These are phyloP conservation scores for Cicer yamashitae DNA, from an alignment of 306 rosid genomes.

Conservation along the genomic window DNA sequence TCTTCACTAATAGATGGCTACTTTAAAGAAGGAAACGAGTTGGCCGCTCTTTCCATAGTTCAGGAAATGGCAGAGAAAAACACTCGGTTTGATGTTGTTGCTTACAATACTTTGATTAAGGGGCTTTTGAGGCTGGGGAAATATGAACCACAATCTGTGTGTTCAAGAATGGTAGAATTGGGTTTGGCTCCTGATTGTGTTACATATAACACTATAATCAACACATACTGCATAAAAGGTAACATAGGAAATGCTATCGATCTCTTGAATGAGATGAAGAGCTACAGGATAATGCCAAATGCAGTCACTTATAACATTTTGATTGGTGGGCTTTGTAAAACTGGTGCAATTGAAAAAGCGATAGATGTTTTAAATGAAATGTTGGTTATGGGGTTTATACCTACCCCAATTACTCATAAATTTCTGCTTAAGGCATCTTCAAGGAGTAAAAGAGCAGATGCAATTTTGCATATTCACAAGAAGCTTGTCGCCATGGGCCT, in stretches of 20 bases:
- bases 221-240: slow-evolving; percentile 67
- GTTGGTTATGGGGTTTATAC: slow-evolving; percentile 62
- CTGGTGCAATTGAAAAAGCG: slow-evolving; percentile 66
- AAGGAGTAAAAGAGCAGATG: slow-evolving; percentile 60
- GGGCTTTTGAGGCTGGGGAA: slow-evolving; percentile 80
- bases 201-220: slow-evolving; percentile 79
- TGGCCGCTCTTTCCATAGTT: slow-evolving; percentile 65
- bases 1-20: slow-evolving; percentile 82
- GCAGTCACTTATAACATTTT: slow-evolving; percentile 62
- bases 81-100: slow-evolving; percentile 70
- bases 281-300: slow-evolving; percentile 65
- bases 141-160: slow-evolving; percentile 68
- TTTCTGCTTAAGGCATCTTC: slow-evolving; percentile 70
- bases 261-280: slow-evolving; percentile 85
- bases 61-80: slow-evolving; percentile 78
- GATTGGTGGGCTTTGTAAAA: slow-evolving; percentile 71
- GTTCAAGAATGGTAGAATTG: slow-evolving; percentile 63
- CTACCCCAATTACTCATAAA: slow-evolving; percentile 59
- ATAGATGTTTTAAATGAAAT: slow-evolving; percentile 66
- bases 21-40: slow-evolving; percentile 70
- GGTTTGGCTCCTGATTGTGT: slow-evolving; percentile 82
- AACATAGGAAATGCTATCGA: slow-evolving; percentile 60
- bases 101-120: slow-evolving; percentile 80
- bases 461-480: slow-evolving; percentile 69
- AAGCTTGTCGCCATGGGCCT: slow-evolving; percentile 72